Evolutionary conservation across 2,329 filamentous ascomycete species (phyloP), one percentile per base, ranked within the genome.

Genomic region (Pestalotiopsis sp.): DNA sequence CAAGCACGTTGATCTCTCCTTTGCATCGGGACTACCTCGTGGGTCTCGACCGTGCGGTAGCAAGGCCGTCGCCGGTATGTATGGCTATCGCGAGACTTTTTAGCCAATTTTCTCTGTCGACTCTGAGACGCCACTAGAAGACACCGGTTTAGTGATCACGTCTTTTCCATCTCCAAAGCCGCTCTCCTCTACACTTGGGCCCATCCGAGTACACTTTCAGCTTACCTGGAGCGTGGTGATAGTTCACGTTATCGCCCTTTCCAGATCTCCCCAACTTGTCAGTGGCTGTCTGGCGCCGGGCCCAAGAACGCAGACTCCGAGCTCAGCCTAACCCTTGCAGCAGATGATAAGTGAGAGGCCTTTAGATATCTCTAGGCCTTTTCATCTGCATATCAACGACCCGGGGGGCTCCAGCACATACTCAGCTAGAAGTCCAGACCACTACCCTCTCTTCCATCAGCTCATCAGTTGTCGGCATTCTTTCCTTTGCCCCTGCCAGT

Each of bases 1-100:
- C 31, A 62, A 62, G 59, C 59, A 39, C 59, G 31, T 36, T 62
- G 27, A 62, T 17, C 59, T 62, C 17, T 62, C 59, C 59, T 36
- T 39, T 7, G n/a, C 20, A 36, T 31, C 20, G 59, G 59, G 31
- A 62, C 45, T 36, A 36, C 17, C 59, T 41, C 5, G 59, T 39
- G 59, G 23, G 59, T 62, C 59, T 62, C 25, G 59, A 36, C 38
- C 57, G 27, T 62, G 31, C 36, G 31, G 59, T 39, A 20, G 14
- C 36, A 39, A 23, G 27, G 25, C 59, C 31, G 25, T 62, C 27
- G 14, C 57, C 57, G 57, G 23, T 17, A n/a, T n/a, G 45, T 13
- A 59, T 59, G 57, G 57, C 27, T 59, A 36, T 59, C 27, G 23
- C 57, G 23, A 36, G 57, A 36, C 57, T 13, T 59, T 23, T 23